A percentile compares a stretch with the other conserved stretches of the same genome.
phyloP scores from a whole-genome alignment of 306 rosid species.

The Trifolium subterraneum region DNA sequence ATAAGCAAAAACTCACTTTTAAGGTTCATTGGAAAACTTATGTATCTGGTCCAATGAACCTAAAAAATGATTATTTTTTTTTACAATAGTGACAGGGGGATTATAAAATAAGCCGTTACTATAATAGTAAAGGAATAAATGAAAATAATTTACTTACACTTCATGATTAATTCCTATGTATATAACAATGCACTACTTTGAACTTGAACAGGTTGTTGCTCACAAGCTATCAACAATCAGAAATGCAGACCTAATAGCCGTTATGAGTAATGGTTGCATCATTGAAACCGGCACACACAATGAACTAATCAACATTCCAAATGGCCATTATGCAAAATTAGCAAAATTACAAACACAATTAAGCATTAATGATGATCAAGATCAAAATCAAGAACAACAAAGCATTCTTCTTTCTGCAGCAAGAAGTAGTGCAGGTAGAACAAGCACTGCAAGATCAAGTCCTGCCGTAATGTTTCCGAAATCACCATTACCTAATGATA shows the following conservation, averaged over 20 bases:
- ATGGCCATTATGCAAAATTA: conserved; percentile 81
- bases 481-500: conserved; percentile 60
- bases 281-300: conserved; percentile 79
- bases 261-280: conserved; percentile 67
- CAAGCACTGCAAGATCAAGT: conserved; percentile 75
- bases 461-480: conserved; percentile 59
- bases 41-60: too few species aligned
- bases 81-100: too few species aligned
- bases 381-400: conserved; percentile 51
- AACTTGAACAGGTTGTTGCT: conserved; percentile 78
- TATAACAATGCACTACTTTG: background rate
- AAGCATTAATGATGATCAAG: conserved; percentile 67
- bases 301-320: conserved; percentile 65
- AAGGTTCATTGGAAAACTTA: too few species aligned
- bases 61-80: too few species aligned
- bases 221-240: conserved; percentile 93
- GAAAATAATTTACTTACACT: background rate
- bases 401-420: conserved; percentile 52
- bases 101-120: too few species aligned
- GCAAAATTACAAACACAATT: conserved; percentile 78
- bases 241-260: conserved; percentile 89
- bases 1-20: too few species aligned
- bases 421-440: conserved; percentile 75
- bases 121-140: background rate
- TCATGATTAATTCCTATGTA: background rate